Percentiles rank a stretch among this genome's conserved stretches.
These are phyloP conservation scores for Termitomyces sp. DNA, from an alignment of 1,284 basidiomycete genomes.

Conservation along the genomic window DNA sequence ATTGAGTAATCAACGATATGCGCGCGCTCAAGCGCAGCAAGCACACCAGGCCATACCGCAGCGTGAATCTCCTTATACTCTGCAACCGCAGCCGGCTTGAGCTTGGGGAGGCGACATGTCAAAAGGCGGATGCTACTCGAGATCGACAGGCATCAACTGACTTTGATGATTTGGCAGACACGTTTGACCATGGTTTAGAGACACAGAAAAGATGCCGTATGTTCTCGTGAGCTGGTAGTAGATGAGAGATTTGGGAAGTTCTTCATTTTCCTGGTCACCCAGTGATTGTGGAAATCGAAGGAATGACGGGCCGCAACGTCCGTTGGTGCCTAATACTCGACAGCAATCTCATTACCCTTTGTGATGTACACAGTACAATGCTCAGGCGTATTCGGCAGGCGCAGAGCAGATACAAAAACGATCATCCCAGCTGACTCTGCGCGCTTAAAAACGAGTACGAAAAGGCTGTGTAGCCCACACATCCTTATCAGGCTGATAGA, in stretches of 20 bases:
- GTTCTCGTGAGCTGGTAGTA: not conserved
- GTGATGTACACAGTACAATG: not conserved
- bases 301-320: constrained; percentile 4
- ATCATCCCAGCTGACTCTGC: not conserved
- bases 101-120: constrained; percentile 27
- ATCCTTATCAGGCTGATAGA: not conserved
- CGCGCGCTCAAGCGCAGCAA: constrained; percentile 59
- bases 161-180: constrained; percentile 72
- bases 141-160: constrained; percentile 19
- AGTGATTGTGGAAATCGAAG: not conserved
- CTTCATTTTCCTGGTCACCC: not conserved
- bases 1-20: constrained; percentile 78
- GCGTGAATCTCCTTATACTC: constrained; percentile 71
- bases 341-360: not conserved
- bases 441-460: not conserved
- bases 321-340: constrained; percentile 3
- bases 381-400: constrained; percentile 4
- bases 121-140: not conserved
- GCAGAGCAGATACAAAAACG: not conserved
- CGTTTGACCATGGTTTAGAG: constrained; percentile 36
- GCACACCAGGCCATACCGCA: constrained; percentile 67
- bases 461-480: not conserved
- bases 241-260: not conserved
- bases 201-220: not conserved
- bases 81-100: constrained; percentile 56